A percentile compares a stretch with the other conserved stretches of the same genome.
phyloP scores from a whole-genome alignment of 1,284 basidiomycete species.

The Meira miltonrushii region DNA sequence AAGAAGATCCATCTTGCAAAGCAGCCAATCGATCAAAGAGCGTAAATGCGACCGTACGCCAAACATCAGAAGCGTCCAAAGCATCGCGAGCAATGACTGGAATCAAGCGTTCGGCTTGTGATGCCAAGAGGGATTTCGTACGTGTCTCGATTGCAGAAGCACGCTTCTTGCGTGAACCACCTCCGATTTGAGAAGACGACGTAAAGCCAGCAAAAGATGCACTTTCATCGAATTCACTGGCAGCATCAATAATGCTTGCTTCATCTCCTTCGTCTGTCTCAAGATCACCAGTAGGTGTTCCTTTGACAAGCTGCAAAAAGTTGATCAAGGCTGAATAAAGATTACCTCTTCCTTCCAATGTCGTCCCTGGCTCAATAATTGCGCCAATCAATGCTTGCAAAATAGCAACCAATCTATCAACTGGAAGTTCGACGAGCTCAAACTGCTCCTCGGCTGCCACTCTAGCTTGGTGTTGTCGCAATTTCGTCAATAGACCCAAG shows the following conservation, averaged over 20 bases:
- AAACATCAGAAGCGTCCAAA: constrained; percentile 87
- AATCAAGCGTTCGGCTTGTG: constrained; percentile 66
- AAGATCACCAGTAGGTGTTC: constrained; percentile 9
- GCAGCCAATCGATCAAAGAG: constrained; percentile 69
- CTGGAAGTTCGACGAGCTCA: constrained; percentile 26
- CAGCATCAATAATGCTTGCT: constrained; percentile 23
- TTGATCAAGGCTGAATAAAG: constrained; percentile 87
- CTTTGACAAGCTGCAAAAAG: constrained; percentile 66
- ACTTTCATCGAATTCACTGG: constrained; percentile 26
- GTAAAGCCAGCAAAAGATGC: constrained; percentile 30
- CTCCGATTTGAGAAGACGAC: constrained; percentile 13
- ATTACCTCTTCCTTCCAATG: constrained; percentile 90
- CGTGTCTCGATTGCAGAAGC: constrained; percentile 60
- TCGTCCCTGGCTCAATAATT: constrained; percentile 69
- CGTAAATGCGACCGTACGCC: constrained; percentile 90
- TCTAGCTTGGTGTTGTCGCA: constrained; percentile 53
- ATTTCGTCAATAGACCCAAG: constrained; percentile 73
- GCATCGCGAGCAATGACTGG: constrained; percentile 79
- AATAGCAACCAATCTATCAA: constrained; percentile 69
- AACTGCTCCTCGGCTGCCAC: constrained; percentile 41
- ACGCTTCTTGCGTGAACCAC: constrained; percentile 21
- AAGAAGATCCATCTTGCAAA: constrained; percentile 26
- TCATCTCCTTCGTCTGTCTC: constrained; percentile 32
- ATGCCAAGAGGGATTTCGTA: constrained; percentile 60
- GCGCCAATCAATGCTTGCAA: constrained; percentile 74